Percentiles rank a stretch among this genome's conserved stretches.
Conservation (phyloP, 2,329 filamentous ascomycete genomes). For the Talaromyces sp. region DNA sequence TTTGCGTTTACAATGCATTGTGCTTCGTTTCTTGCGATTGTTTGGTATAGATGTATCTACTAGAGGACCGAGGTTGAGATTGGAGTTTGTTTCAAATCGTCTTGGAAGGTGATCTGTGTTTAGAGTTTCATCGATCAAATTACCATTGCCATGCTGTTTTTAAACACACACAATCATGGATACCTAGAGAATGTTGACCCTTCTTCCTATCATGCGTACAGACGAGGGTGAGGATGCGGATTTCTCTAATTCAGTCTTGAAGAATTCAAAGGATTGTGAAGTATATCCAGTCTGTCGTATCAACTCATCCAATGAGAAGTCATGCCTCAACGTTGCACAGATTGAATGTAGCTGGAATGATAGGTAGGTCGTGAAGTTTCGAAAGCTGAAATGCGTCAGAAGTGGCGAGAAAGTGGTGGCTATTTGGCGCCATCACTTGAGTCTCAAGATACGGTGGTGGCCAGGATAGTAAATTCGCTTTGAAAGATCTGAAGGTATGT, state of each 20-base stretch:
- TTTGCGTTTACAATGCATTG: not conserved
- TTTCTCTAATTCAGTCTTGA: too few species aligned
- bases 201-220: too few species aligned
- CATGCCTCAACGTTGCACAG: not conserved
- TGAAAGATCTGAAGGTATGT: not conserved
- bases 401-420: not conserved
- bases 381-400: not conserved
- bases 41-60: not conserved
- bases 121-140: too few species aligned
- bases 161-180: too few species aligned
- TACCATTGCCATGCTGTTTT: too few species aligned
- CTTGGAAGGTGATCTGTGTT: not conserved
- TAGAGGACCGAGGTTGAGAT: not conserved
- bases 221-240: too few species aligned
- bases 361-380: too few species aligned
- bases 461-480: not conserved
- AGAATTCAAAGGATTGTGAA: too few species aligned
- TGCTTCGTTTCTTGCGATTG: not conserved
- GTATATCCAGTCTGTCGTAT: too few species aligned
- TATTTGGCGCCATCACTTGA: not conserved
- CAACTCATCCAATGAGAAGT: too few species aligned
- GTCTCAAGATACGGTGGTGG: not conserved
- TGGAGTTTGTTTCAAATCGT: not conserved
- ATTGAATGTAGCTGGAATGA: not conserved
- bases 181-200: too few species aligned